Evolutionary conservation across 768 basidiomycete species (phyloP), one percentile per base, ranked within the genome.

Genomic region (Termitomyces eurrhizus): DNA sequence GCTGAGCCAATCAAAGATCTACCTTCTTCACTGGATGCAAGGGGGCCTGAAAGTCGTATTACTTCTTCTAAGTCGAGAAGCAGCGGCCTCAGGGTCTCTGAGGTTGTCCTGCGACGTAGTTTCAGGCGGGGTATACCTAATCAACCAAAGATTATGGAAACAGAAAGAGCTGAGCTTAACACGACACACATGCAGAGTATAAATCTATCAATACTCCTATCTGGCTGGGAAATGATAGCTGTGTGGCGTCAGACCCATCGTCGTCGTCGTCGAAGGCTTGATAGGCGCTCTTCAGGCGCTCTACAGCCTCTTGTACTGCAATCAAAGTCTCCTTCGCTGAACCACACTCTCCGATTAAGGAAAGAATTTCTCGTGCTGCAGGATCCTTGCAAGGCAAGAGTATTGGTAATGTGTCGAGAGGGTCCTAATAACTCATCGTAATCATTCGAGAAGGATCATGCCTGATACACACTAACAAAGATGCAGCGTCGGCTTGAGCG

Each of bases 321-420:
- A 84, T 77, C 1, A 81, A 66, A 0, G 79, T 72, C 64, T 84
- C 83, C 59, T 78, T 82, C 0, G 82, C 69, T 18, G 76, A 74
- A 21, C 77, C 64, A 52, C 73, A 73, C 61, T 79, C 72, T 7
- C 73, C 78, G 24, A 83, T 69, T 48, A 80, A 65, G 2, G 72
- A 62, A 7, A 82, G 64, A 29, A 83, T 71, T 32, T 77, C 75
- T 24, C 64, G 68, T 2, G 80, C 78, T 37, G 70, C 70, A 7
- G 70, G 68, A 59, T 81, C 75, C 18, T 63, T 63, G 58, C 68
- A 76, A n/a, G 69, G 68, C 18, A 83, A 57, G 0, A 83, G 65
- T 13, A 74, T 53, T 1, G 80, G 77, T n/a, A 83, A 54, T 7
- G 72, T 65, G 57, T 77, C 71, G 58, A 84, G 67, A 2, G 80